phyloP scores from a whole-genome alignment of 805 yeast species.

The Yarrowia sp. region DNA sequence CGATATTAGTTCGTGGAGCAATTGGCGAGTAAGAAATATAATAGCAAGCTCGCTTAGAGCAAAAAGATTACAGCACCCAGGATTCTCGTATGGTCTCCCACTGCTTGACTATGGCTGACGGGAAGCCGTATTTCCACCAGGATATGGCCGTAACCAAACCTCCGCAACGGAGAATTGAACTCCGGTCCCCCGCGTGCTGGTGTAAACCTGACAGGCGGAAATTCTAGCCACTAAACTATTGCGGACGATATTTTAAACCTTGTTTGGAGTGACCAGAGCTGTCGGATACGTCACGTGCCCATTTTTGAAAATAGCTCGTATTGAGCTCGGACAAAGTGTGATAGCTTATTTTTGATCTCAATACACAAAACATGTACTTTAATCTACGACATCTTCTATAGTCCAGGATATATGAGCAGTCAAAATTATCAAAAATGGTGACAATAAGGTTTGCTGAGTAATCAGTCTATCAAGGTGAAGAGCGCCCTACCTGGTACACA shows the following conservation, averaged over 20 bases:
- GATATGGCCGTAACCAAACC: slow-evolving; percentile 24
- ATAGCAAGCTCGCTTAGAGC: no score
- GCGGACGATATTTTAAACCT: neutral
- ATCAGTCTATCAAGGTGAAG: no score
- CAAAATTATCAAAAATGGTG: no score
- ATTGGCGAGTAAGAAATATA: no score
- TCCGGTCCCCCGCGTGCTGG: slow-evolving; percentile 27
- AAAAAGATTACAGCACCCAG: slow-evolving; percentile 25
- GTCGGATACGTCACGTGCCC: neutral
- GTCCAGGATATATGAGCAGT: no score
- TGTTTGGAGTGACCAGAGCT: neutral
- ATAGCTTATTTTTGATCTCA: no score
- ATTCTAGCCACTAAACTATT: slow-evolving; percentile 44
- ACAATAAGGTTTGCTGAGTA: no score
- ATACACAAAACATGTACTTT: no score
- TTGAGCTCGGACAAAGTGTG: neutral
- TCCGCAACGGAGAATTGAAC: slow-evolving; percentile 26
- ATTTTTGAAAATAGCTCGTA: neutral
- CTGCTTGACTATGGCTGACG: slow-evolving; percentile 26
- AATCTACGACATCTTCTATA: no score
- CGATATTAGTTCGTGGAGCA: no score
- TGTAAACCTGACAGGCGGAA: slow-evolving; percentile 40
- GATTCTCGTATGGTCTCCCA: slow-evolving; percentile 26
- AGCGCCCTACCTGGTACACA: no score
- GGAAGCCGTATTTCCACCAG: slow-evolving; percentile 25